Evolutionary conservation across 225 moss, liverwort and hornwort species (phyloP).

Genomic region (Physcomitrellopsis africana): DNA sequence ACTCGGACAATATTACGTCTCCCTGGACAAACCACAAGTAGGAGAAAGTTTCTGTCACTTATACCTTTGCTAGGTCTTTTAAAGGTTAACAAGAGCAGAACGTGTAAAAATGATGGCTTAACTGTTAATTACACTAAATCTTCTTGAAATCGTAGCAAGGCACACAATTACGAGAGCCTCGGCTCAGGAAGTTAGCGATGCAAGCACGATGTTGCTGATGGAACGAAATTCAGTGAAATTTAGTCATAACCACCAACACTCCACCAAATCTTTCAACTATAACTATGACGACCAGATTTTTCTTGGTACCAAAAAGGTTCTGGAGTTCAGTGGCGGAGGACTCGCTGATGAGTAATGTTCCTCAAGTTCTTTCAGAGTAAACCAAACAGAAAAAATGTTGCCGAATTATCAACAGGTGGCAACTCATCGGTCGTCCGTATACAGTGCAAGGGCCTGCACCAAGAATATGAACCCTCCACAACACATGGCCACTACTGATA

Average conservation of each 20-base stretch:
- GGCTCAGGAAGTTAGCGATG: neutral
- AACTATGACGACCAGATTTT: neutral
- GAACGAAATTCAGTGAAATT: too few species aligned
- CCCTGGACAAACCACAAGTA: too few species aligned
- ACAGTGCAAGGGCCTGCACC: neutral
- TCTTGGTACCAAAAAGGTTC: neutral
- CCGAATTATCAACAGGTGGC: slow-evolving; percentile 4
- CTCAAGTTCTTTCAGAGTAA: neutral
- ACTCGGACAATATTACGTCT: too few species aligned
- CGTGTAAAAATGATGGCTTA: too few species aligned
- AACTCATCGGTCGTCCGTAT: neutral
- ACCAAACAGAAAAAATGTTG: neutral
- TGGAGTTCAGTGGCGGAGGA: too few species aligned
- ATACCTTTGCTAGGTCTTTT: too few species aligned
- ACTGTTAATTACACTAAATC: too few species aligned
- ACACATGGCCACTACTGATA: neutral
- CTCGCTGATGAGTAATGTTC: too few species aligned
- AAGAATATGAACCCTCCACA: neutral
- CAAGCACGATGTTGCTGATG: neutral
- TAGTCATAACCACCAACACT: neutral
- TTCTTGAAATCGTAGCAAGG: neutral
- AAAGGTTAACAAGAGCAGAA: too few species aligned
- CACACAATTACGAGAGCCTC: neutral
- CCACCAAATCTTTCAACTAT: neutral
- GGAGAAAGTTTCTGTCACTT: too few species aligned